A percentile compares a stretch with the other conserved stretches of the same genome.
Evolutionary conservation across 306 rosid genomes (phyloP).

Genomic region (Abrus pulchellus): DNA sequence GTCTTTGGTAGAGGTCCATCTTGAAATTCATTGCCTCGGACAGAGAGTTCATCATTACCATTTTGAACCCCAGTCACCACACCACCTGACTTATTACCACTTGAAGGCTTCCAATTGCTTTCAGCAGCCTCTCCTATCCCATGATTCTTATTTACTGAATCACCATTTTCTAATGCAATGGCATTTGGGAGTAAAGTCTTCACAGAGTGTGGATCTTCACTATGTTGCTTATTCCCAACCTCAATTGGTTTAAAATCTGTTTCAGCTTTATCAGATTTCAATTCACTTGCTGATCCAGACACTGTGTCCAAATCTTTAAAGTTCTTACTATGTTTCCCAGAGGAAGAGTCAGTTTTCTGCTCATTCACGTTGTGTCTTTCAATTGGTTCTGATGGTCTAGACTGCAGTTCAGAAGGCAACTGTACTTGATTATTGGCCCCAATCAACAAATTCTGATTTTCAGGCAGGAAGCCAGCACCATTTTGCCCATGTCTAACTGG

Average conservation of each 20-base stretch:
- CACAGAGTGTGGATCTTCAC: constrained; percentile 58
- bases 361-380: constrained; percentile 53
- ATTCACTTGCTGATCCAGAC: constrained; percentile 49
- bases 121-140: constrained; percentile 58
- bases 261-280: constrained; percentile 59
- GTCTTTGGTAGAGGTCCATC: constrained; percentile 57
- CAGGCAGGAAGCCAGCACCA: constrained; percentile 56
- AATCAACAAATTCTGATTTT: constrained; percentile 59
- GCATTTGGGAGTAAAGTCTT: constrained; percentile 46
- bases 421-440: constrained; percentile 62
- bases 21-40: constrained; percentile 56
- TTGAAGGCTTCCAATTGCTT: constrained; percentile 52
- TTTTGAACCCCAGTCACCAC: constrained; percentile 50
- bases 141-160: constrained; percentile 54
- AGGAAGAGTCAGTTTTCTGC: constrained; percentile 53
- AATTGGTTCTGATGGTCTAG: constrained; percentile 49
- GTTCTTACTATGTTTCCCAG: constrained; percentile 53
- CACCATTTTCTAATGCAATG: constrained; percentile 60
- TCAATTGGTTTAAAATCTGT: constrained; percentile 55
- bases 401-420: constrained; percentile 49
- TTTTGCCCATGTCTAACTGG: constrained; percentile 65
- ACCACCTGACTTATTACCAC: constrained; percentile 46
- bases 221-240: constrained; percentile 50
- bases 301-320: constrained; percentile 49
- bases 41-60: constrained; percentile 54